Conservation (phyloP, 2,329 filamentous ascomycete genomes). For the Colletotrichum gigasporum region DNA sequence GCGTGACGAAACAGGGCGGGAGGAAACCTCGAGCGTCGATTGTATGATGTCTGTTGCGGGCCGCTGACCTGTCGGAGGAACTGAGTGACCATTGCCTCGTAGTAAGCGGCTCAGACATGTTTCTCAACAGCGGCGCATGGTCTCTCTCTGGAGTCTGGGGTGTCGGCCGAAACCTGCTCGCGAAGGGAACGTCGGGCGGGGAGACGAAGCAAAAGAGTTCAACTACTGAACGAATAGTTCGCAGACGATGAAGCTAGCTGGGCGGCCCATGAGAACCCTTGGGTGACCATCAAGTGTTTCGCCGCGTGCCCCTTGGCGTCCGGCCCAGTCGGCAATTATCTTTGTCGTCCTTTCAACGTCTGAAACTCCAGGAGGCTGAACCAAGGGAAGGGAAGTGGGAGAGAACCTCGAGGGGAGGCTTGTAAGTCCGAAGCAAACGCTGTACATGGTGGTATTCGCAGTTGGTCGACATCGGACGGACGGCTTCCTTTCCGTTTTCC, state of each 20-base stretch:
- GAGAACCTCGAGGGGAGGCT: background rate
- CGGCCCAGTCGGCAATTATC: background rate
- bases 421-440: background rate
- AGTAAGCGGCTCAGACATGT: background rate
- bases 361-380: background rate
- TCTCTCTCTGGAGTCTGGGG: background rate
- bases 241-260: background rate
- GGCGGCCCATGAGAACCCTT: background rate
- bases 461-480: background rate
- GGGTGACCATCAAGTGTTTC: background rate
- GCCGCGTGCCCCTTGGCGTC: background rate
- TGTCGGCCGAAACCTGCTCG: background rate
- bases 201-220: background rate
- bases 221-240: background rate
- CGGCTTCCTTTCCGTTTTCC: background rate
- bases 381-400: background rate
- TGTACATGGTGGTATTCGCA: too few species aligned
- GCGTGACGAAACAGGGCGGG: background rate
- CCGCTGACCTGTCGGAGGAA: background rate
- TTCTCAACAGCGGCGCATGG: background rate
- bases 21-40: background rate
- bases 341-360: background rate
- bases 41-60: slow-evolving; percentile 11
- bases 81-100: background rate
- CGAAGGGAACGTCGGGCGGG: background rate